Evolutionary conservation across 805 yeast species (phyloP).

Genomic region (Suhomyces faveliae): DNA sequence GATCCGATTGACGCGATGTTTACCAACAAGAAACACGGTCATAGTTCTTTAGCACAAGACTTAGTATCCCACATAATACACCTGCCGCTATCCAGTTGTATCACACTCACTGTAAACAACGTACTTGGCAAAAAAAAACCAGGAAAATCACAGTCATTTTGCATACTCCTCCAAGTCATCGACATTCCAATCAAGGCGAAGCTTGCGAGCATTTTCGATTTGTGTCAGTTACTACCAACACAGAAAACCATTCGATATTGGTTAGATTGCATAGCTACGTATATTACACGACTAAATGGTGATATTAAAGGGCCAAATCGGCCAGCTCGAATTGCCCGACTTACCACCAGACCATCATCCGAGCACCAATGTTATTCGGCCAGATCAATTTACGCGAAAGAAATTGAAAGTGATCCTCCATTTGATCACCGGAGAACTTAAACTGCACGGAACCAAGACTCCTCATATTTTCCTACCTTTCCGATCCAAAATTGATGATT

Average conservation of each 20-base stretch:
- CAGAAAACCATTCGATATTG: not conserved
- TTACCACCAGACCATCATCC: constrained; percentile 17
- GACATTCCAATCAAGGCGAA: not conserved
- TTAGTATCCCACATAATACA: not conserved
- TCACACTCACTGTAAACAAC: not conserved
- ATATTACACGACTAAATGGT: constrained; percentile 11
- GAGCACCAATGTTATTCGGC: constrained; percentile 10
- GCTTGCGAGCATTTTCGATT: not conserved
- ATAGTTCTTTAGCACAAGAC: not conserved
- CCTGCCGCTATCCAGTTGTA: not conserved
- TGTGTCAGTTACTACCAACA: not conserved
- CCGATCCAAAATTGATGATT: constrained; percentile 65
- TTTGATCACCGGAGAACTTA: constrained; percentile 68
- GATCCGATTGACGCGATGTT: not conserved
- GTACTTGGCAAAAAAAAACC: not conserved
- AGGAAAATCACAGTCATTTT: not conserved
- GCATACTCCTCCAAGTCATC: not conserved
- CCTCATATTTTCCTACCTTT: constrained; percentile 78
- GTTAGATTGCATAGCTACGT: not conserved
- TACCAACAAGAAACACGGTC: not conserved
- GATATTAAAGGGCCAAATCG: constrained; percentile 9
- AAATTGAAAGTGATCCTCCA: constrained; percentile 69
- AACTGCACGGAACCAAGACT: constrained; percentile 64
- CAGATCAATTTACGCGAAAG: constrained; percentile 55
- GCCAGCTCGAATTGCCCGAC: constrained; percentile 24